Evolutionary conservation across 2,329 filamentous ascomycete species (phyloP).

Genomic region (Madurella mycetomatis): DNA sequence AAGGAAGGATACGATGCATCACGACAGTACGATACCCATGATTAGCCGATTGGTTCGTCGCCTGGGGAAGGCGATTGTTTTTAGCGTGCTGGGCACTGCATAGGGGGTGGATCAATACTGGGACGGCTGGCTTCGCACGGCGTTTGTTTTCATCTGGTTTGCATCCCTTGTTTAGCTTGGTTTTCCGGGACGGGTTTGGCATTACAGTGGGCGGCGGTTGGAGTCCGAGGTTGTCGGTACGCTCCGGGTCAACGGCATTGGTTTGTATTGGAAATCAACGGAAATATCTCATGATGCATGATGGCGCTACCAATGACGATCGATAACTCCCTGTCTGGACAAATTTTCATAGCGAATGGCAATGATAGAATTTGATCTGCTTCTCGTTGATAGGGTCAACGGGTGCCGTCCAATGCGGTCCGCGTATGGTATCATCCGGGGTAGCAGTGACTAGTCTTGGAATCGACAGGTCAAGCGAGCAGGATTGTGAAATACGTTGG

Average conservation of each 20-base stretch:
- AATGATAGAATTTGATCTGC: not conserved
- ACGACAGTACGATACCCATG: constrained; percentile 6
- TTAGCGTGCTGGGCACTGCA: not conserved
- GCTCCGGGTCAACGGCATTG: not conserved
- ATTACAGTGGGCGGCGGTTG: no score
- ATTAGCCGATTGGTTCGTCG: constrained; percentile 5
- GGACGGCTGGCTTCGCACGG: not conserved
- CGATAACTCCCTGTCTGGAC: not conserved
- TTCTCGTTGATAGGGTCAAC: not conserved
- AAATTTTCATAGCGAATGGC: not conserved
- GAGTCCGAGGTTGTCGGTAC: not conserved
- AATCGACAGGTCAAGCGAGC: no score
- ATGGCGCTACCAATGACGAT: not conserved
- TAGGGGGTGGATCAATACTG: not conserved
- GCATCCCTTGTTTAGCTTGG: no score
- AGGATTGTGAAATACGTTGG: no score
- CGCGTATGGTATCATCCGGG: no score
- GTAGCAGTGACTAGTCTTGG: no score
- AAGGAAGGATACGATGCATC: constrained; percentile 4
- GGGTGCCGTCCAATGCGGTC: not conserved
- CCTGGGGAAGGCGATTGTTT: not conserved
- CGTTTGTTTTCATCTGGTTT: not conserved
- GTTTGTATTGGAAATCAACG: not conserved
- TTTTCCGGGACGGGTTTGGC: no score
- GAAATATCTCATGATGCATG: not conserved